Evolutionary conservation across 495 filamentous ascomycete species (phyloP).

Genomic region (Paragyromitra xinjiangensis): DNA sequence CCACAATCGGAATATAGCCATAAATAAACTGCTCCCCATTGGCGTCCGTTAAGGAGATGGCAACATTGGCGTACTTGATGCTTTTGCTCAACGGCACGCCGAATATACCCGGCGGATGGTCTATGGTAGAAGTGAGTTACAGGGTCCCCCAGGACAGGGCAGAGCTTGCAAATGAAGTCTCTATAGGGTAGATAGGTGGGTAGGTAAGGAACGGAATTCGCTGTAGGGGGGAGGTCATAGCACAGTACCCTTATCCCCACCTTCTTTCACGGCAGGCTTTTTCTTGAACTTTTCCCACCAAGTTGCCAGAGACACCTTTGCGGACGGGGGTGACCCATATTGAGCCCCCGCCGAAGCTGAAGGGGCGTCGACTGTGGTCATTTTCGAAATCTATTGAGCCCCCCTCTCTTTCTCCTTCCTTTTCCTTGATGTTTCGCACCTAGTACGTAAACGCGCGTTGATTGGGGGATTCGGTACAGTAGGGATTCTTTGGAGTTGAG

Average conservation of each 20-base stretch:
- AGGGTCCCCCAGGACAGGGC: constrained; percentile 28
- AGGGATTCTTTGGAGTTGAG: constrained; percentile 18
- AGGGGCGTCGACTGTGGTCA: constrained; percentile 32
- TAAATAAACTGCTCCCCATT: constrained; percentile 96
- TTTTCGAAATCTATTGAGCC: constrained; percentile 36
- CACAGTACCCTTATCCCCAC: constrained; percentile 71
- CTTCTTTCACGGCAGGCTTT: constrained; percentile 66
- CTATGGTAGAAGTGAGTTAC: constrained; percentile 47
- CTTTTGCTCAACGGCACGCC: constrained; percentile 92
- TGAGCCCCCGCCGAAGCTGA: constrained; percentile 27
- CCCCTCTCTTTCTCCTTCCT: constrained; percentile 1
- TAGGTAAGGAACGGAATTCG: constrained; percentile 3
- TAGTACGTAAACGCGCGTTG: constrained; percentile 25
- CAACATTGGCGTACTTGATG: constrained; percentile 98
- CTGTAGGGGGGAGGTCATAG: constrained; percentile 32
- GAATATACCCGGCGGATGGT: constrained; percentile 69
- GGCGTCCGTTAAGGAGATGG: constrained; percentile 91
- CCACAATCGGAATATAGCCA: constrained; percentile 97
- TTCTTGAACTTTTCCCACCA: constrained; percentile 82
- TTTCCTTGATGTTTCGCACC: constrained; percentile 15
- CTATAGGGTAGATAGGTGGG: constrained; percentile 24
- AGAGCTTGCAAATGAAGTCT: constrained; percentile 34
- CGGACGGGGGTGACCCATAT: constrained; percentile 64
- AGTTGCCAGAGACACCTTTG: constrained; percentile 71
- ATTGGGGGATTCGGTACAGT: constrained; percentile 31